Base-by-base conservation (phyloP, 2,329 filamentous ascomycete genomes). In the Epicoccum nigrum region DNA sequence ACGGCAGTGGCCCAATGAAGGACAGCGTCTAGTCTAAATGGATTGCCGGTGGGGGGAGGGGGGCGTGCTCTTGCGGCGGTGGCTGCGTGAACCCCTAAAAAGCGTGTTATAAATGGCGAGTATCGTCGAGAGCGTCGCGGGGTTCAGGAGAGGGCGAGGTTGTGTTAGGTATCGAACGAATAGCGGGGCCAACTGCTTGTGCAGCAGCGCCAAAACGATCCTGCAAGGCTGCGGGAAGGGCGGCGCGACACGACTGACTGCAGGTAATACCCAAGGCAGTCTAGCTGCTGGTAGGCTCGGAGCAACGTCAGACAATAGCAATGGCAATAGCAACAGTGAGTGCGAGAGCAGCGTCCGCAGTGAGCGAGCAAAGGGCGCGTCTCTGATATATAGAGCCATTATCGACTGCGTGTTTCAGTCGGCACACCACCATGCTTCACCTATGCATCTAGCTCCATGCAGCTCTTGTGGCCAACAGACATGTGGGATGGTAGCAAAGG, bases 21-120 rank as follows among this genome's bases (percentile, higher is more conserved):
- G 65, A 68, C 70, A 66, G 70, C 69, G 68, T 70, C 63, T 74
- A 73, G n/a, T n/a, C n/a, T n/a, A n/a, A n/a, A 72, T 71, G 70
- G 66, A 60, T 69, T 69, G 60, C 62, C 64, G 59, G 53, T 68
- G 42, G 62, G 64, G 62, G 56, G n/a, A n/a, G n/a, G 64, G 62
- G 64, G 62, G 56, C 63, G 63, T 58, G 58, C 45, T n/a, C n/a
- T n/a, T 53, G 54, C 23, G 47, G 46, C 53, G 57, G 48, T 51
- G 53, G 53, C 47, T 41, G 58, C 60, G 54, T 52, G 55, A n/a
- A n/a, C n/a, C n/a, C n/a, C n/a, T n/a, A n/a, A n/a, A n/a, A n/a
- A 28, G 45, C 28, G 42, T 45, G 50, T 37, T 54, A 38, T 44
- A 54, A 54, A 49, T 51, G 48, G 46, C 19, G 55, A 58, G 57